Evolutionary conservation across 2,329 filamentous ascomycete genomes (phyloP).

Genomic region (Bipolaris bicolor): DNA sequence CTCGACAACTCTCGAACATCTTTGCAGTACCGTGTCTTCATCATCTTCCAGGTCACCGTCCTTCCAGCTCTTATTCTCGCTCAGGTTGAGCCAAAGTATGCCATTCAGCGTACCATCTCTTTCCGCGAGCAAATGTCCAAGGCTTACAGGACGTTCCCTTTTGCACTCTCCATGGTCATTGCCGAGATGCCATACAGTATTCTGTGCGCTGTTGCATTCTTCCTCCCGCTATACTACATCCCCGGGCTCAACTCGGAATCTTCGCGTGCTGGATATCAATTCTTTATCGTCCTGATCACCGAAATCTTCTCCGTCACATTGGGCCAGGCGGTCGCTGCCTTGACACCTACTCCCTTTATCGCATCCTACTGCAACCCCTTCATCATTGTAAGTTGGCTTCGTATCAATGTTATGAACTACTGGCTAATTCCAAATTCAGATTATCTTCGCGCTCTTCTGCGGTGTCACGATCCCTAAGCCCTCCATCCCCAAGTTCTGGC

Average conservation of each 20-base stretch:
- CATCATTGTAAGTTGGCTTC: slow-evolving; percentile 20
- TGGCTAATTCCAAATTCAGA: slow-evolving; percentile 61
- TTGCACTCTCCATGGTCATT: slow-evolving; percentile 76
- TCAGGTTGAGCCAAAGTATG: slow-evolving; percentile 84
- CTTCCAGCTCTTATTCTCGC: slow-evolving; percentile 82
- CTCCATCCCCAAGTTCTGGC: slow-evolving; percentile 80
- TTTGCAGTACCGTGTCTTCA: slow-evolving; percentile 84
- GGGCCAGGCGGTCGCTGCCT: slow-evolving; percentile 72
- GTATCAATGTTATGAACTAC: background rate
- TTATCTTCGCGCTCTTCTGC: slow-evolving; percentile 84
- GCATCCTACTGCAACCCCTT: slow-evolving; percentile 76
- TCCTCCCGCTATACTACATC: slow-evolving; percentile 83
- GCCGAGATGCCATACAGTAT: slow-evolving; percentile 86
- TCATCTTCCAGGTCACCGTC: slow-evolving; percentile 88
- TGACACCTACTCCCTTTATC: slow-evolving; percentile 81
- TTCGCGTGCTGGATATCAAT: slow-evolving; percentile 80
- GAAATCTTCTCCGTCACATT: slow-evolving; percentile 85
- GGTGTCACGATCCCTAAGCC: slow-evolving; percentile 81
- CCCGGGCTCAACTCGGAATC: slow-evolving; percentile 71
- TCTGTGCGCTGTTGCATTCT: slow-evolving; percentile 80
- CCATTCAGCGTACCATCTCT: slow-evolving; percentile 78
- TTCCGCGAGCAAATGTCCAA: slow-evolving; percentile 86
- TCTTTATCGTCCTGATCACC: slow-evolving; percentile 82
- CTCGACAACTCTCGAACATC: slow-evolving; percentile 76
- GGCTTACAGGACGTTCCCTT: slow-evolving; percentile 82